Conservation (phyloP, 257 asterid species). For the Przewalskia tangutica region DNA sequence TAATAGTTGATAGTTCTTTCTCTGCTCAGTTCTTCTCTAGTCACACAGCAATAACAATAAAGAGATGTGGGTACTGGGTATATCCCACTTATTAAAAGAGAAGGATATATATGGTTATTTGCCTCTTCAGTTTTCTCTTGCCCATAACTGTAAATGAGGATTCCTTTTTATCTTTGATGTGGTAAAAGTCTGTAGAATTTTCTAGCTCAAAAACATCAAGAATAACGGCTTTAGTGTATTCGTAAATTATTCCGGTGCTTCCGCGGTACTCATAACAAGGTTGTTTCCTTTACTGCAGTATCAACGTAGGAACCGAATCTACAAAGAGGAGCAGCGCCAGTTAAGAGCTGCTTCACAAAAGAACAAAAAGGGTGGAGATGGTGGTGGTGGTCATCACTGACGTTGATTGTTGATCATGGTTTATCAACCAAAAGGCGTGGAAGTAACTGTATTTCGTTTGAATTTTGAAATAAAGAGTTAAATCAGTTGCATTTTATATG, state of each 20-base stretch:
- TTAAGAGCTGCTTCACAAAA: constrained; percentile 68
- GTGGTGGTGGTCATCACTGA: constrained; percentile 46
- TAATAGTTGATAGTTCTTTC: neutral
- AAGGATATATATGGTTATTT: neutral
- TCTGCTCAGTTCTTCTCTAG: neutral
- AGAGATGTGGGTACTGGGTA: neutral
- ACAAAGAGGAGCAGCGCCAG: constrained; percentile 97
- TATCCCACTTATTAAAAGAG: neutral
- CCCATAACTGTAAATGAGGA: neutral
- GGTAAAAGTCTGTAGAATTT: neutral
- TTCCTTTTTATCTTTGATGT: neutral
- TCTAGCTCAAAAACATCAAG: neutral
- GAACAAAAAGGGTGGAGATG: constrained; percentile 50
- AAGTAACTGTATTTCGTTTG: constrained; percentile 11
- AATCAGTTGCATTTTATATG: constrained; percentile 12
- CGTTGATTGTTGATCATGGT: neutral
- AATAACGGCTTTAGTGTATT: too few relatives aligned
- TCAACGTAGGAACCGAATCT: constrained; percentile 81
- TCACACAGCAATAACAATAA: neutral
- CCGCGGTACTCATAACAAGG: neutral
- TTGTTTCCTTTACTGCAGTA: constrained; percentile 34
- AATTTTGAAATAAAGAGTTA: constrained; percentile 23
- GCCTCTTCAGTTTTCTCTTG: neutral
- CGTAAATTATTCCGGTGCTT: neutral
- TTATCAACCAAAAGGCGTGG: neutral